These are phyloP conservation scores for Auricularia sp. DNA, from an alignment of 768 basidiomycete genomes.

Conservation along the genomic window DNA sequence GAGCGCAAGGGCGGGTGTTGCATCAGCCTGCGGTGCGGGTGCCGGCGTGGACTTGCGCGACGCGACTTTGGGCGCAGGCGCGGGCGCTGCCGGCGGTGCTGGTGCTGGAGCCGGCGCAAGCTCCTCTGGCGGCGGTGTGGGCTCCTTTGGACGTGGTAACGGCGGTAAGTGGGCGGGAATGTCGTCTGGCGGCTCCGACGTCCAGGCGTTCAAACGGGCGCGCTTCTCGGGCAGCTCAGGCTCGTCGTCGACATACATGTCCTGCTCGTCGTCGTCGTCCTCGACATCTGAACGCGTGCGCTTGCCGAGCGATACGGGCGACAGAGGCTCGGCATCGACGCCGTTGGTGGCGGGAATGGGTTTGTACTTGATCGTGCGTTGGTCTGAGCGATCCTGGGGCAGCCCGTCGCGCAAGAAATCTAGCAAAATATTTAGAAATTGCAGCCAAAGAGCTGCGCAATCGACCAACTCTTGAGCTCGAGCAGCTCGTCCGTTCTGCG, in stretches of 20 bases:
- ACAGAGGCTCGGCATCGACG: constrained; percentile 6
- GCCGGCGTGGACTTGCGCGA: constrained; percentile 11
- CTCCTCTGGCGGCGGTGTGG: neutral
- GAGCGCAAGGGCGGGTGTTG: constrained; percentile 27
- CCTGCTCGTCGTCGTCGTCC: constrained; percentile 20
- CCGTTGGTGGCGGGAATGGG: constrained; percentile 15
- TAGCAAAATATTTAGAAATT: constrained; percentile 8
- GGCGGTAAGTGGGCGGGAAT: constrained; percentile 61
- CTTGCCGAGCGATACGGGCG: constrained; percentile 7
- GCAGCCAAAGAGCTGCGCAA: constrained; percentile 13
- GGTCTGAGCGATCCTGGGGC: constrained; percentile 43
- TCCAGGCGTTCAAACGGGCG: constrained; percentile 37
- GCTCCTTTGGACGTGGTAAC: constrained; percentile 35
- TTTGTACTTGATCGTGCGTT: constrained; percentile 37
- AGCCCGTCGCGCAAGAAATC: constrained; percentile 53
- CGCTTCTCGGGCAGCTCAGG: constrained; percentile 46
- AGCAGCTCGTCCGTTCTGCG: constrained; percentile 62
- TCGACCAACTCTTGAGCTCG: constrained; percentile 56
- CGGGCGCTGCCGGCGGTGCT: neutral
- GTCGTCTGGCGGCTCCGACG: constrained; percentile 45
- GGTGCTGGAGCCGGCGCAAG: constrained; percentile 3
- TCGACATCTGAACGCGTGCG: constrained; percentile 8
- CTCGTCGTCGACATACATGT: constrained; percentile 15
- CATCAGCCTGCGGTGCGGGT: neutral
- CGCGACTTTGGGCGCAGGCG: constrained; percentile 10